These are phyloP conservation scores for Aspergillus sojae DNA, from an alignment of 2,329 filamentous ascomycete species.

Conservation along the genomic window DNA sequence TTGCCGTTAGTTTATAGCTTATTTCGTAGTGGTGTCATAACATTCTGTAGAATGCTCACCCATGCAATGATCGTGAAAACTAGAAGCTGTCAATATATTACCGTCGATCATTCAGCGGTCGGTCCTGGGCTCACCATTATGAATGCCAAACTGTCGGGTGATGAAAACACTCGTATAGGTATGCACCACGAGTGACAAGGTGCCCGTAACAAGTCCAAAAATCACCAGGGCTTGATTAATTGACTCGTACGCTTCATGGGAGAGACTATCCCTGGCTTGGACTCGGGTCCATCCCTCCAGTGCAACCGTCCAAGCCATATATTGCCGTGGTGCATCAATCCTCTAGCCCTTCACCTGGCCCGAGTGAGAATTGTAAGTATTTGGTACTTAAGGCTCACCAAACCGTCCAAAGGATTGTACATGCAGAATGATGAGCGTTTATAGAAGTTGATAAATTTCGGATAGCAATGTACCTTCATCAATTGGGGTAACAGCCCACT, in stretches of 20 bases:
- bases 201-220: background rate
- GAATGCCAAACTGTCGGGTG: background rate
- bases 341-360: background rate
- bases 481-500: background rate
- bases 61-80: background rate
- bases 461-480: background rate
- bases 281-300: background rate
- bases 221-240: background rate
- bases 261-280: background rate
- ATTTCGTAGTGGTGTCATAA: background rate
- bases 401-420: background rate
- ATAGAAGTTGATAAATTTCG: background rate
- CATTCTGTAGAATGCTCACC: background rate
- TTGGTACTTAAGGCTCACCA: background rate
- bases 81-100: background rate
- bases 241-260: background rate
- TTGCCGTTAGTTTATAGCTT: background rate
- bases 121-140: background rate
- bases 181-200: background rate
- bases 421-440: background rate
- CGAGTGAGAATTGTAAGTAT: background rate
- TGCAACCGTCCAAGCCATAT: background rate
- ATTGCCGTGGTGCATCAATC: background rate
- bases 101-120: background rate
- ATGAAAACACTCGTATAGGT: background rate